Conservation (phyloP, 345 rosid species). For the Pistacia integerrima region DNA sequence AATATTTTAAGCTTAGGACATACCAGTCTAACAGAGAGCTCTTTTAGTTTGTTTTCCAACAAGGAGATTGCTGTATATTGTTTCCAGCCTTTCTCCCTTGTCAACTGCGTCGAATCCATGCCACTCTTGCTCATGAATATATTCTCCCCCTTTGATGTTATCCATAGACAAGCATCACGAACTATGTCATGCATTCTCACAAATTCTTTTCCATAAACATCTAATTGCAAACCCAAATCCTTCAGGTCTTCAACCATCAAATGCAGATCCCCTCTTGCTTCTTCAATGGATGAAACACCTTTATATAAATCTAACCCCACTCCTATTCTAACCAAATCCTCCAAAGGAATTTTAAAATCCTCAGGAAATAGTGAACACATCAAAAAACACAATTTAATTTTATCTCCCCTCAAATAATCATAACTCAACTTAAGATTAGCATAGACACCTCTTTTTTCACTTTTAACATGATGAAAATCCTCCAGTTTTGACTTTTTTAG, state of each 20-base stretch:
- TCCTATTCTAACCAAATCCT: neutral
- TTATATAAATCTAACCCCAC: neutral
- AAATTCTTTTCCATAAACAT: neutral
- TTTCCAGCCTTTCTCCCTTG: neutral
- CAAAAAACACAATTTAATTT: neutral
- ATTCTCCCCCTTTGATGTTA: neutral
- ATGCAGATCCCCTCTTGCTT: neutral
- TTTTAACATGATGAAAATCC: neutral
- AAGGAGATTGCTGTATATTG: neutral
- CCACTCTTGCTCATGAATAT: neutral
- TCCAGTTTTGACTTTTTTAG: slow-evolving; percentile 13
- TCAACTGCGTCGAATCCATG: neutral
- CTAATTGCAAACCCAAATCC: neutral
- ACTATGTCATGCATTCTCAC: slow-evolving; percentile 9
- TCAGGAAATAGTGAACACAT: neutral
- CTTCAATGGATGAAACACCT: neutral
- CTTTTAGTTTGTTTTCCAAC: neutral
- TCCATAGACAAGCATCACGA: neutral
- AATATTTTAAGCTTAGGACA: slow-evolving; percentile 11
- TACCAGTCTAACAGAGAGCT: neutral
- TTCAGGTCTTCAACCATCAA: neutral
- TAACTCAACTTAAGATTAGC: neutral
- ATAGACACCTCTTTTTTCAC: neutral
- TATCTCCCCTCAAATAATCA: neutral
- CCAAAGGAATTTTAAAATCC: neutral